Evolutionary conservation across 2,329 filamentous ascomycete species (phyloP).

Genomic region (Sordariomycetes sp.): DNA sequence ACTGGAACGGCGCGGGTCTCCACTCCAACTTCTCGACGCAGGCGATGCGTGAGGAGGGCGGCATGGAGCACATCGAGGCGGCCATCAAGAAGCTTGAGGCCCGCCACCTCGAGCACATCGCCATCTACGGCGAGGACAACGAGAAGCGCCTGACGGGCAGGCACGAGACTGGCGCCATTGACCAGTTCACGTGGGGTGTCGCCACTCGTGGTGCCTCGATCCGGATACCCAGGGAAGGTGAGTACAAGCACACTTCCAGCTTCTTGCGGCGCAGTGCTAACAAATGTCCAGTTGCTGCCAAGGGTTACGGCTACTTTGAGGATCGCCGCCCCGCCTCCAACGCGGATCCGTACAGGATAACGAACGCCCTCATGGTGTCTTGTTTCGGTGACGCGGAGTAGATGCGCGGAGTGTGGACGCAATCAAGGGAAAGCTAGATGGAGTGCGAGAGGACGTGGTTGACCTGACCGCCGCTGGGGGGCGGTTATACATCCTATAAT

Average conservation of each 20-base stretch:
- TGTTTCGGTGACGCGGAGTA: conserved; percentile 5
- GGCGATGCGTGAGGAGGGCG: conserved; percentile 79
- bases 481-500: not conserved
- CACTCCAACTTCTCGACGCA: conserved; percentile 90
- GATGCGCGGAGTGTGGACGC: not conserved
- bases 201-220: conserved; percentile 93
- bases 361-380: conserved; percentile 54
- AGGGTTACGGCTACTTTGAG: conserved; percentile 93
- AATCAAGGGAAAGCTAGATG: not conserved
- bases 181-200: conserved; percentile 86
- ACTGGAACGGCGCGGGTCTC: conserved; percentile 89
- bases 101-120: conserved; percentile 73
- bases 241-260: not conserved
- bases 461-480: not conserved
- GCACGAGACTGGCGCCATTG: conserved; percentile 89
- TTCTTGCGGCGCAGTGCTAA: not conserved
- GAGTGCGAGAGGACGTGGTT: not conserved
- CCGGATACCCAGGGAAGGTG: conserved; percentile 66
- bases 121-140: conserved; percentile 93
- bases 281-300: conserved; percentile 44
- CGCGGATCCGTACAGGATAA: conserved; percentile 72
- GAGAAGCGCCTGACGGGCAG: conserved; percentile 82
- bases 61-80: conserved; percentile 88
- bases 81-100: conserved; percentile 73
- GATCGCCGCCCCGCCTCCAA: conserved; percentile 74